Evolutionary conservation across 441 rosid genomes (phyloP), one percentile per base, ranked within the genome.

Genomic region (Gossypium gossypioides): DNA sequence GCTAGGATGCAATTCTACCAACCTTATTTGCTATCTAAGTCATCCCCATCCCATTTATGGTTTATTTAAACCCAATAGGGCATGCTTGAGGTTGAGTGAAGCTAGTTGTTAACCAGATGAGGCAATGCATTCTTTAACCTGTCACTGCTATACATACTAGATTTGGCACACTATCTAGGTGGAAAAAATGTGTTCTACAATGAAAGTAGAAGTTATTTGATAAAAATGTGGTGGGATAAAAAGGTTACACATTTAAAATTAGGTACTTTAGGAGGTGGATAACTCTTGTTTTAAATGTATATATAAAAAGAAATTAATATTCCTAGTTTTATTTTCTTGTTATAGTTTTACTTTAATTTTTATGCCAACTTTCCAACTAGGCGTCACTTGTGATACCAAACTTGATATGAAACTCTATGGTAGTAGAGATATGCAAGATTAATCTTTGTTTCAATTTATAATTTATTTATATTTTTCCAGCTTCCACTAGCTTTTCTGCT

Each of bases 401-500:
- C 63, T 58, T 25, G 16, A 34, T 58, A 27, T 25, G 63, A 27
- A 58, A 58, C 63, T 58, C n/a, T 13, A 58, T 58, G 8, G 10
- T 54, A 54, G 58, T 18, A 54, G 25, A 54, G 58, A 50, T 16
- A 12, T 21, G 21, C 54, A 42, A 9, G 18, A 63, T 40, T 64
- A 64, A 64, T 64, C 1, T 64, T 63, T 40, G 32, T 12, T 63
- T 42, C 40, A 61, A 34, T 34, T 61, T 16, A 34, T 32, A 34
- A 61, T 16, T 34, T 40, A 10, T 63, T 19, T 9, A 46, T 19
- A 22, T 46, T 46, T 66, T 66, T 7, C 22, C 57, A 3, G 10
- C n/a, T 22, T 48, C 57, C 71, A n/a, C 21, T 25, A 66, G 57
- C 37, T 66, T 66, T 66, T 48, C 56, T 65, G 69, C 55, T 46